phyloP scores from a whole-genome alignment of 2,329 filamentous ascomycete genomes.

The Corynespora cassiicola region DNA sequence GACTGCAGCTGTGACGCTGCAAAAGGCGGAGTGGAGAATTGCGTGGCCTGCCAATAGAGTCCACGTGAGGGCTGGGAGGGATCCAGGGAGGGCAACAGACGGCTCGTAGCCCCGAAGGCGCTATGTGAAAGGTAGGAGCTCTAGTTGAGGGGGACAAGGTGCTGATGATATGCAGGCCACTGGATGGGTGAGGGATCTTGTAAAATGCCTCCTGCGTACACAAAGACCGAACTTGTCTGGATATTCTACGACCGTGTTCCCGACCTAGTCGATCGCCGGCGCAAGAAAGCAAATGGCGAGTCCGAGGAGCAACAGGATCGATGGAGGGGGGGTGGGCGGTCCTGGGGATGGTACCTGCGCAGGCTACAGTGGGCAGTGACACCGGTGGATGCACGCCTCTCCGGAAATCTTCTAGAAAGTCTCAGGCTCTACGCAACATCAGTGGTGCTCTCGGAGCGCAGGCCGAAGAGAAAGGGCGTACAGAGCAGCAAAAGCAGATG shows the following conservation, averaged over 20 bases:
- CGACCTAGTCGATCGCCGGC: conserved; percentile 33
- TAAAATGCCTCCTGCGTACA: conserved; percentile 36
- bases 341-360: conserved; percentile 45
- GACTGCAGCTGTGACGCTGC: conserved; percentile 48
- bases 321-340: conserved; percentile 33
- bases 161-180: conserved; percentile 39
- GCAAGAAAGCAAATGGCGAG: conserved; percentile 33
- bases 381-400: conserved; percentile 51
- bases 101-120: conserved; percentile 37
- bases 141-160: conserved; percentile 40
- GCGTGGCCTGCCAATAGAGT: conserved; percentile 55
- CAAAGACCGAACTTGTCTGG: conserved; percentile 31
- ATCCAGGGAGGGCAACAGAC: conserved; percentile 56
- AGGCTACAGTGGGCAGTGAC: conserved; percentile 44
- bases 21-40: conserved; percentile 44
- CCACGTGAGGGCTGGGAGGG: conserved; percentile 54
- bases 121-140: conserved; percentile 31
- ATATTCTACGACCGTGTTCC: conserved; percentile 37
- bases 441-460: conserved; percentile 46
- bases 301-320: conserved; percentile 34
- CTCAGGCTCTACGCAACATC: conserved; percentile 46
- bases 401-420: conserved; percentile 53
- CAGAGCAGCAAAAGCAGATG: conserved; percentile 45
- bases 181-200: conserved; percentile 37
- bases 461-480: conserved; percentile 47